Conservation (phyloP, 2,329 filamentous ascomycete species). For the Colletotrichum eleusines region DNA sequence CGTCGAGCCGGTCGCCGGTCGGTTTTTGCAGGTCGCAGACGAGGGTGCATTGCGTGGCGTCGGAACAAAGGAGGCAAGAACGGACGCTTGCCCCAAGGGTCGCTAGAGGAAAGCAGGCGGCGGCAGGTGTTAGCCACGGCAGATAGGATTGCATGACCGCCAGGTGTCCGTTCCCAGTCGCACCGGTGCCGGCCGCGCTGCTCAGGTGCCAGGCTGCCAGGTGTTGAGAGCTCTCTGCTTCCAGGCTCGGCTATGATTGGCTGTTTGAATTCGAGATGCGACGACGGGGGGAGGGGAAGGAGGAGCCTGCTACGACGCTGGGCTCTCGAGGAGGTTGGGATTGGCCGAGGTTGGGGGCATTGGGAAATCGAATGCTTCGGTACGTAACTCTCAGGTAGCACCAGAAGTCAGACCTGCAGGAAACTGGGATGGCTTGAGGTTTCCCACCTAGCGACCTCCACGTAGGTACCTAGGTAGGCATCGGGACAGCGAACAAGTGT, state of each 20-base stretch:
- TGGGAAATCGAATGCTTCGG: constrained; percentile 15
- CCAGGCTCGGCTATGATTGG: constrained; percentile 32
- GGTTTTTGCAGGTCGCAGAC: constrained; percentile 1
- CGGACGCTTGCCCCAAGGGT: constrained; percentile 9
- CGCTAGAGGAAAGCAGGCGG: constrained; percentile 12
- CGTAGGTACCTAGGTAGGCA: no score
- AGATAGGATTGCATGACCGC: constrained; percentile 8
- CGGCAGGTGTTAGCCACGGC: constrained; percentile 26
- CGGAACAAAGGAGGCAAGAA: constrained; percentile 29
- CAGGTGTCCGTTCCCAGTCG: constrained; percentile 33
- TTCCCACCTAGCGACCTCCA: not conserved
- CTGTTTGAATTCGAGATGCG: constrained; percentile 30
- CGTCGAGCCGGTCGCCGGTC: not conserved
- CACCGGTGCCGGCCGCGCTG: not conserved
- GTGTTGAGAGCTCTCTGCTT: constrained; percentile 29
- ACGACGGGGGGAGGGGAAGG: constrained; percentile 20
- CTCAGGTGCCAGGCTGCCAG: not conserved
- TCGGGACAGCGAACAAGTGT: not conserved
- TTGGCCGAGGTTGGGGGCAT: constrained; percentile 29
- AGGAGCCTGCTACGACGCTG: constrained; percentile 38
- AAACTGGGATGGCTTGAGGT: constrained; percentile 1
- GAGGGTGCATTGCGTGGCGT: constrained; percentile 19
- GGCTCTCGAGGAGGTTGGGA: constrained; percentile 33
- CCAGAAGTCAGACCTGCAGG: not conserved
- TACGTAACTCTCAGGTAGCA: constrained; percentile 29